A percentile compares a stretch with the other conserved stretches of the same genome.
Evolutionary conservation across 257 asterid genomes (phyloP).

Genomic region (Forsythia suspensa): DNA sequence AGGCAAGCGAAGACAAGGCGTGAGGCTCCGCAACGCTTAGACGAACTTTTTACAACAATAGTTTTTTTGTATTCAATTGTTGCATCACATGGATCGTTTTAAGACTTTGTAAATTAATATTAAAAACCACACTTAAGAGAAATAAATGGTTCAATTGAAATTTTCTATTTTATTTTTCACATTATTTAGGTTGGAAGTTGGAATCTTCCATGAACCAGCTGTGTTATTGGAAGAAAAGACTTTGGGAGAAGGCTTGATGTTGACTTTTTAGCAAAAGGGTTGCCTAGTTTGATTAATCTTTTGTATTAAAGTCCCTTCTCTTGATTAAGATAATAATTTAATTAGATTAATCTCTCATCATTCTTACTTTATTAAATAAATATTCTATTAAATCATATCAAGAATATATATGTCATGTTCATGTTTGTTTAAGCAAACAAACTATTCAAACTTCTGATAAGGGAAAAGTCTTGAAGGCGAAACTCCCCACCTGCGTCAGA

Average conservation of each 20-base stretch:
- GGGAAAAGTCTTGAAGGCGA: no score
- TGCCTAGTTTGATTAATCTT: background rate
- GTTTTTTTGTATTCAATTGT: no score
- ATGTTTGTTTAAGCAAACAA: no score
- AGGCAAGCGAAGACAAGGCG: no score
- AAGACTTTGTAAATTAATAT: no score
- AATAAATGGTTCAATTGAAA: background rate
- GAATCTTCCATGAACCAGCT: background rate
- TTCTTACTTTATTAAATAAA: background rate
- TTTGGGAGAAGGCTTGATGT: background rate
- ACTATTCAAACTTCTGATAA: no score
- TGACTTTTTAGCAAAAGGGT: background rate
- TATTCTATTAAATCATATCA: background rate
- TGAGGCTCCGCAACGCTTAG: no score
- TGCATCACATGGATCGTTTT: no score
- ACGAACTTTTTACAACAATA: no score
- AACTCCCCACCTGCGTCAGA: no score
- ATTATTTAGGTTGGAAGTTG: background rate
- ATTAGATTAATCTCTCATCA: background rate
- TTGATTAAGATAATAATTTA: background rate
- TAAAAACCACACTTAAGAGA: background rate
- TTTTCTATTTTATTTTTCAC: background rate
- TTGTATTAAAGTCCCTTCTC: background rate
- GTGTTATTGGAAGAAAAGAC: background rate
- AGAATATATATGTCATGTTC: background rate